phyloP scores from a whole-genome alignment of 2,329 filamentous ascomycete genomes.

The Colletotrichum sp. region DNA sequence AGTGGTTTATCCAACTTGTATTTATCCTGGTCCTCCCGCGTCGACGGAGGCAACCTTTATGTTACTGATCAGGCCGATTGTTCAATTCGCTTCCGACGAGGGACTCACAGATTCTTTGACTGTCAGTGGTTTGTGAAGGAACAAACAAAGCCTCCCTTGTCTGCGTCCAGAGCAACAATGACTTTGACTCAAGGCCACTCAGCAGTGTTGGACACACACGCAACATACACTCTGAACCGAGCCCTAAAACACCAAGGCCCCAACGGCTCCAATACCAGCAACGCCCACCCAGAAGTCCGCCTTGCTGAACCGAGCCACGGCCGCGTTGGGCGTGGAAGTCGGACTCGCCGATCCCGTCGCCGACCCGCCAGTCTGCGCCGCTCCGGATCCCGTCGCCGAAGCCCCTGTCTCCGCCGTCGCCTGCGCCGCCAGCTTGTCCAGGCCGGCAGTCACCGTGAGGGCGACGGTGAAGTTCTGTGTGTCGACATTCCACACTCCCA shows the following conservation, averaged over 20 bases:
- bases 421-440: constrained; percentile 35
- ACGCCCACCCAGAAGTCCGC: constrained; percentile 39
- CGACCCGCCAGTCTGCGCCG: neutral
- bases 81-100: neutral
- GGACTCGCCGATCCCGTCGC: neutral
- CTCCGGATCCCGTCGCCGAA: neutral
- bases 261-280: constrained; percentile 32
- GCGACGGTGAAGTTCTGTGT: constrained; percentile 24
- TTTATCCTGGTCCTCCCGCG: neutral
- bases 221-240: neutral
- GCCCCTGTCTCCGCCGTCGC: neutral
- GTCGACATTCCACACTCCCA: neutral
- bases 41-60: neutral
- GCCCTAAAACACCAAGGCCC: neutral
- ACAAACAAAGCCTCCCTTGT: neutral
- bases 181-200: neutral
- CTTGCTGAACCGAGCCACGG: constrained; percentile 33
- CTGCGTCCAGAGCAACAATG: neutral
- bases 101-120: neutral
- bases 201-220: neutral
- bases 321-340: constrained; percentile 30
- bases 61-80: neutral
- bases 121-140: neutral
- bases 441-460: constrained; percentile 43
- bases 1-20: neutral